Conservation (phyloP, 2,329 filamentous ascomycete genomes). For the Colletotrichum sp. region DNA sequence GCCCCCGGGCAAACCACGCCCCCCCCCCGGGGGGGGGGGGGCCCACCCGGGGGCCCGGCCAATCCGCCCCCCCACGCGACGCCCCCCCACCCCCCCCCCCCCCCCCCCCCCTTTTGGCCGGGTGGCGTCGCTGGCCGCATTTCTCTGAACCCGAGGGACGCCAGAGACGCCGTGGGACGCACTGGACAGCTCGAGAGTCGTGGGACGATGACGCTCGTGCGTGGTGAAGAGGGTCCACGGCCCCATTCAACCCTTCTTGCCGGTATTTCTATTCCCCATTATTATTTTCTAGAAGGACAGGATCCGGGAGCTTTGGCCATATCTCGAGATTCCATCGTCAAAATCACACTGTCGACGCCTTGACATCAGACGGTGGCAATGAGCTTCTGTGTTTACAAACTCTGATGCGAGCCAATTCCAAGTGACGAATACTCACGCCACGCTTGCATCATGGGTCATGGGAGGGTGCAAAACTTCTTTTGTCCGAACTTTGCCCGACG, state of each 20-base stretch:
- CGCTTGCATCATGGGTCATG: slow-evolving; percentile 17
- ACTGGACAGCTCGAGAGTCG: slow-evolving; percentile 8
- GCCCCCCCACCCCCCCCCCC: too few species aligned
- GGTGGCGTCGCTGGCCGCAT: slow-evolving; percentile 13
- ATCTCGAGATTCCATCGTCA: slow-evolving; percentile 2
- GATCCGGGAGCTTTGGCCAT: slow-evolving; percentile 23
- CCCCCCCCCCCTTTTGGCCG: neutral
- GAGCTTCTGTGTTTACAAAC: neutral
- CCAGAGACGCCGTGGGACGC: slow-evolving; percentile 2
- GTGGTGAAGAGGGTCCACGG: slow-evolving; percentile 19
- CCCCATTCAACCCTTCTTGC: slow-evolving; percentile 24
- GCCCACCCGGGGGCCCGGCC: too few species aligned
- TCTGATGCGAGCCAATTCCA: neutral
- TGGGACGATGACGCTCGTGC: slow-evolving; percentile 23
- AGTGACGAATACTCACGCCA: slow-evolving; percentile 21
- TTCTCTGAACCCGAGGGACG: slow-evolving; percentile 15
- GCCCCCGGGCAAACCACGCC: too few species aligned
- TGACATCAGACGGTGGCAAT: slow-evolving; percentile 14
- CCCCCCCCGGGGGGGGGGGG: too few species aligned
- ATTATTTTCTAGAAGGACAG: slow-evolving; percentile 22
- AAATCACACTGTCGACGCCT: neutral
- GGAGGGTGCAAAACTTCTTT: slow-evolving; percentile 9
- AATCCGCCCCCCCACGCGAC: too few species aligned
- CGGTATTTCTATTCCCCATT: slow-evolving; percentile 23
- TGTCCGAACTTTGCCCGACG: slow-evolving; percentile 17